Percentiles rank a stretch among this genome's conserved stretches.
These are phyloP conservation scores for Globisporangium paroecandrum DNA, from an alignment of 352 stramenopile genomes.

Conservation along the genomic window DNA sequence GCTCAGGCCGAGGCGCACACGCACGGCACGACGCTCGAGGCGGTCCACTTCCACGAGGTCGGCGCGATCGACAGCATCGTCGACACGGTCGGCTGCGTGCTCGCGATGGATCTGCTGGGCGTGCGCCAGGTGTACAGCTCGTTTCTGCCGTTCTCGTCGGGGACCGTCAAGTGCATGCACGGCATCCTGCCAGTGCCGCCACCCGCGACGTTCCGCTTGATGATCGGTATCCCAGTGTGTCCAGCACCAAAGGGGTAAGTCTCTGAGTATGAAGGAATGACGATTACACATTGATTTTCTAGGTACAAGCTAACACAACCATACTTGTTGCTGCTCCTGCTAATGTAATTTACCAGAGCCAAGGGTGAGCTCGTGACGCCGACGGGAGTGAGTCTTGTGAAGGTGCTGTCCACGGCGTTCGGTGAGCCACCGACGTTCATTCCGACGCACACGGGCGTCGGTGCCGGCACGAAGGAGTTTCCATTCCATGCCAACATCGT, in stretches of 20 bases:
- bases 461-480: constrained; percentile 90
- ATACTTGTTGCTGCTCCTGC: background rate
- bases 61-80: constrained; percentile 97
- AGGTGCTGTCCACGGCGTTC: constrained; percentile 76
- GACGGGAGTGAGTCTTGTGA: constrained; percentile 93
- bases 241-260: constrained; percentile 81
- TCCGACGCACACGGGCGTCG: constrained; percentile 69
- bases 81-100: constrained; percentile 93
- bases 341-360: constrained; percentile 28
- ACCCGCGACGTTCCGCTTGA: constrained; percentile 92
- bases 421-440: constrained; percentile 75
- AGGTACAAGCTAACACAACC: background rate
- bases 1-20: constrained; percentile 92
- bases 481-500: constrained; percentile 87
- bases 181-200: constrained; percentile 94
- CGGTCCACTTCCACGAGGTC: constrained; percentile 98
- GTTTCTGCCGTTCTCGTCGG: constrained; percentile 87
- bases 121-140: constrained; percentile 87
- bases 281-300: background rate
- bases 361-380: constrained; percentile 95
- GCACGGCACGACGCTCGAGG: constrained; percentile 90
- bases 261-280: background rate
- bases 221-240: constrained; percentile 93
- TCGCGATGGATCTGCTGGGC: constrained; percentile 91
- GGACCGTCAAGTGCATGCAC: constrained; percentile 93